Evolutionary conservation across 2,329 filamentous ascomycete species (phyloP), one percentile per base, ranked within the genome.

Genomic region (Alternaria sp.): DNA sequence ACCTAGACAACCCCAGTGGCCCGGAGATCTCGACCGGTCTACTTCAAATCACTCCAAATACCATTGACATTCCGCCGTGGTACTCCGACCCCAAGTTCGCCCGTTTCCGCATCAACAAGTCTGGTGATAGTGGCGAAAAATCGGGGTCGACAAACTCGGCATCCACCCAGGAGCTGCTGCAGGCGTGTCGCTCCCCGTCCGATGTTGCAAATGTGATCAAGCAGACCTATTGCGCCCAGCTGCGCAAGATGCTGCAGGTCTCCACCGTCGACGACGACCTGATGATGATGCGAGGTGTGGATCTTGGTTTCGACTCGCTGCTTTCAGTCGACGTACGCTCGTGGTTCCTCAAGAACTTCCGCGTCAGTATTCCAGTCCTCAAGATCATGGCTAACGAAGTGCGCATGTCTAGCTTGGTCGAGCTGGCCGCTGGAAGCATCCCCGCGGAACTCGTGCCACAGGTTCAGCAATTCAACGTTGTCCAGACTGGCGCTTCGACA

Each of bases 291-390:
- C 16, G 30, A 6, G 4, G 34, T 18, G 47, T 36, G 6, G 56
- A 59, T 16, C 36, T 67, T 22, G 75, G 76, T 1, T 60, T 79
- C 30, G 76, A 79, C 49, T 75, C 72, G 7, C 55, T 78, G 8
- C 65, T 78, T 44, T 69, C 71, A 5, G 73, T 81, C 1, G 80
- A 82, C 51, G 66, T 82, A 7, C 69, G 79, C 1, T 76, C 71
- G 30, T 81, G 79, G 81, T 69, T 80, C 24, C 70, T 72, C 38
- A 75, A 76, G 55, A 65, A 69, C 11, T 55, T 82, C 1, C 68
- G 69, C 2, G 52, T 71, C 2, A 63, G 69, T 34, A 63, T 74
- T n/a, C 68, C 62, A 12, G 63, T 72, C 0, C 47, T 75, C 18
- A 69, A 69, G 49, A 66, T 74, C 9, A 46, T 73, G 38, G 51